These are phyloP conservation scores for Rhododendron williamsianum DNA, from an alignment of 148 eudicot genomes.

Conservation along the genomic window DNA sequence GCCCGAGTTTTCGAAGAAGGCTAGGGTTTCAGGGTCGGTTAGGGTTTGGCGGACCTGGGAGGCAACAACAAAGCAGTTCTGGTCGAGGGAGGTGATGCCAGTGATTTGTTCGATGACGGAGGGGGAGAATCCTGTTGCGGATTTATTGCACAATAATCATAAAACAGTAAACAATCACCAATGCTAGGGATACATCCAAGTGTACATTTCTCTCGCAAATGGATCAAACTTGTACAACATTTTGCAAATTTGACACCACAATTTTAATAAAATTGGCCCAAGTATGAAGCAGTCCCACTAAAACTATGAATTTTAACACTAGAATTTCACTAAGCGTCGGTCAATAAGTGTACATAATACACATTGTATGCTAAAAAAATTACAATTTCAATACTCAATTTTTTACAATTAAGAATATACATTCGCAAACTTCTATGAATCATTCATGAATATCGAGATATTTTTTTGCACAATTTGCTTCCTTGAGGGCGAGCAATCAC, in stretches of 20 bases:
- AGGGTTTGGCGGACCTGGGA: slow-evolving; percentile 61
- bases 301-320: not conserved
- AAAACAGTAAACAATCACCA: not conserved
- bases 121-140: slow-evolving; percentile 38
- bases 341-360: not conserved
- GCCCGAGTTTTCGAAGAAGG: slow-evolving; percentile 52
- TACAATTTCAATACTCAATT: not conserved
- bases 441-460: not conserved
- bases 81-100: slow-evolving; percentile 69
- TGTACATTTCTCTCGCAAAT: not conserved
- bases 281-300: not conserved
- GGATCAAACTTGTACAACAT: not conserved
- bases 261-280: not conserved
- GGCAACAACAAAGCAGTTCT: slow-evolving; percentile 71
- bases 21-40: slow-evolving; percentile 31
- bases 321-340: not conserved
- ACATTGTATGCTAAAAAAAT: not conserved
- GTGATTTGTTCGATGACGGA: slow-evolving; percentile 67
- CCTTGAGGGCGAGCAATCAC: not conserved
- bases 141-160: not conserved
- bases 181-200: not conserved
- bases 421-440: not conserved
- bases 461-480: too few species aligned
- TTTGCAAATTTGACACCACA: not conserved
- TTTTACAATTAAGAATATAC: not conserved